phyloP scores from a whole-genome alignment of 495 filamentous ascomycete species.

The Xylaria palmicola region DNA sequence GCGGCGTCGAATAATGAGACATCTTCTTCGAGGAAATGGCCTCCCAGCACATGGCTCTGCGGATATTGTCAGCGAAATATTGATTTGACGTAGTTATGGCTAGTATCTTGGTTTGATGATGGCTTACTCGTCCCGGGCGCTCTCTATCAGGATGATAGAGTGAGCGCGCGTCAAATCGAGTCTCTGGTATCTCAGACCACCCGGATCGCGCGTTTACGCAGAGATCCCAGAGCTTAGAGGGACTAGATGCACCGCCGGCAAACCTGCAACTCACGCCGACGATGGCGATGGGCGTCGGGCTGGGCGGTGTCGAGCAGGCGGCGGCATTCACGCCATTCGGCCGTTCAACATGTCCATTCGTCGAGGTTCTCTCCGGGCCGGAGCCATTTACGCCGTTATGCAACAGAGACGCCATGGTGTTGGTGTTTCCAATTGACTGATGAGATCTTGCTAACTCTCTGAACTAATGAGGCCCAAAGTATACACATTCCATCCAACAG shows the following conservation, averaged over 20 bases:
- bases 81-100: background rate
- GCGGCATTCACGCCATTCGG: too few relatives aligned
- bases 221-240: constrained; percentile 33
- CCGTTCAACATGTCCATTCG: too few relatives aligned
- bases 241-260: constrained; percentile 35
- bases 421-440: too few relatives aligned
- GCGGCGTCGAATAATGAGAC: background rate
- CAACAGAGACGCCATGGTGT: too few relatives aligned
- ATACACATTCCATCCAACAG: too few relatives aligned
- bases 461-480: too few relatives aligned
- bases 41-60: background rate
- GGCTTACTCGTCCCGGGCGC: too few relatives aligned
- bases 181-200: constrained; percentile 8
- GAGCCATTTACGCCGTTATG: too few relatives aligned
- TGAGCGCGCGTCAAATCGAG: background rate
- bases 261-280: constrained; percentile 18
- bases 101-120: too few relatives aligned
- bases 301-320: too few relatives aligned
- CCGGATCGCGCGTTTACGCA: constrained; percentile 25
- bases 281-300: constrained; percentile 6
- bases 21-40: background rate
- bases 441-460: too few relatives aligned
- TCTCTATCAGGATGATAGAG: constrained; percentile 5
- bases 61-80: background rate
- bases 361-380: too few relatives aligned